Percentiles rank a stretch among this genome's conserved stretches.
These are phyloP conservation scores for Coemansia sp. DNA, from an alignment of 192 early-diverging fungal genomes.

Conservation along the genomic window DNA sequence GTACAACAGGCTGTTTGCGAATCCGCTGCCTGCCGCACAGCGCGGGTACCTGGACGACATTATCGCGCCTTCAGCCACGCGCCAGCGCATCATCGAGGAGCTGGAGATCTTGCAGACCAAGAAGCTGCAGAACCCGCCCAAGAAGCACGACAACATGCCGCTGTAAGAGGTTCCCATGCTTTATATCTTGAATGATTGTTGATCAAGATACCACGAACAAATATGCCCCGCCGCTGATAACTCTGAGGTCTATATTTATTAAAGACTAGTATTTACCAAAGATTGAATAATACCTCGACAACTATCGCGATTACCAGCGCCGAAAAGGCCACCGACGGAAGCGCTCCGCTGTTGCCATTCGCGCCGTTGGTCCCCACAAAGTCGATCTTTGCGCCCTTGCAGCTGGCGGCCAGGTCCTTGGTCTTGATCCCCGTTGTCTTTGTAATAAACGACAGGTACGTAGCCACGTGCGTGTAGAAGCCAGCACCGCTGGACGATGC, in stretches of 20 bases:
- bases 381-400: slow-evolving; percentile 28
- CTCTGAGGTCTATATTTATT: not conserved
- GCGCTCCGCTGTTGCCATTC: not conserved
- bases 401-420: slow-evolving; percentile 20
- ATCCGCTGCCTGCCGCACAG: slow-evolving; percentile 90
- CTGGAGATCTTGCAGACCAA: slow-evolving; percentile 78
- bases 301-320: not conserved
- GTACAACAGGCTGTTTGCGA: slow-evolving; percentile 89
- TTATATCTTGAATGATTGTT: too few species aligned
- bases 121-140: slow-evolving; percentile 70
- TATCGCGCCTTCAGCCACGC: slow-evolving; percentile 68
- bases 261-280: not conserved
- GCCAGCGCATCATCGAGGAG: slow-evolving; percentile 84
- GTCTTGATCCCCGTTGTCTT: slow-evolving; percentile 37
- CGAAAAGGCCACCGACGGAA: not conserved
- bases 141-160: slow-evolving; percentile 96
- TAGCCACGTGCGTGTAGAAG: slow-evolving; percentile 51
- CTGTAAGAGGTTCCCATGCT: slow-evolving; percentile 56
- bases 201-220: too few species aligned
- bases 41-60: slow-evolving; percentile 83
- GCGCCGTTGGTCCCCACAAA: slow-evolving; percentile 9
- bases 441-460: slow-evolving; percentile 45
- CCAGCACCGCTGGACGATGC: slow-evolving; percentile 46
- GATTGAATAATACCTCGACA: not conserved
- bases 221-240: not conserved